Conservation (phyloP, 768 basidiomycete species). For the Lentinula aciculospora region DNA sequence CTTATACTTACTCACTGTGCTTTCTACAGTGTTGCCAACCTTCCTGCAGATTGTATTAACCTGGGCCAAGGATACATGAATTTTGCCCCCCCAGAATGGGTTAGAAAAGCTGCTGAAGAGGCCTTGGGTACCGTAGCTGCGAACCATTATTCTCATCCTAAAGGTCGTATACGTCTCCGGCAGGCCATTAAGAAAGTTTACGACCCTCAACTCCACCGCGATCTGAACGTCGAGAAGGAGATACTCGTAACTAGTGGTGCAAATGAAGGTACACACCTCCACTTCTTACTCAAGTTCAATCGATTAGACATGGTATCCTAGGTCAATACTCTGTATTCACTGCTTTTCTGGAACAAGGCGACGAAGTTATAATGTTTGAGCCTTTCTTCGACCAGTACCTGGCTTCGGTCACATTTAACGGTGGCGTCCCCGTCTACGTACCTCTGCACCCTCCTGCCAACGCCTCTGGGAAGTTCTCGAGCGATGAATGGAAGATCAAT, state of each 20-base stretch:
- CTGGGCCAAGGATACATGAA: conserved; percentile 96
- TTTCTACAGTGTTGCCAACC: conserved; percentile 67
- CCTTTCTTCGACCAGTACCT: conserved; percentile 97
- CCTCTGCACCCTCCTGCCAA: conserved; percentile 87
- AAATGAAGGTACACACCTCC: conserved; percentile 67
- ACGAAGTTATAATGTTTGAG: conserved; percentile 98
- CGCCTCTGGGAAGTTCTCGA: conserved; percentile 38
- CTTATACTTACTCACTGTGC: not conserved
- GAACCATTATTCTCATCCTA: conserved; percentile 91
- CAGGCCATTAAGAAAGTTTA: conserved; percentile 85
- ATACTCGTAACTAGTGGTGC: conserved; percentile 97
- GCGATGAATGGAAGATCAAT: conserved; percentile 87
- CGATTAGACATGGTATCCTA: conserved; percentile 21
- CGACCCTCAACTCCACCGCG: conserved; percentile 57
- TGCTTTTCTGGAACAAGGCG: conserved; percentile 87
- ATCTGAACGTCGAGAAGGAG: conserved; percentile 82
- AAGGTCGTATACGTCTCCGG: conserved; percentile 81
- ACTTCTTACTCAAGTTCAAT: not conserved
- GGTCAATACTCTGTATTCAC: conserved; percentile 92
- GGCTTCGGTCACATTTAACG: conserved; percentile 90
- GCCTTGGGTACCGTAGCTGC: conserved; percentile 59
- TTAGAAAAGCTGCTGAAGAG: conserved; percentile 64
- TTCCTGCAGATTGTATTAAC: conserved; percentile 91
- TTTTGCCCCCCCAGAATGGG: conserved; percentile 79
- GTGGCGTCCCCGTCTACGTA: conserved; percentile 89